Percentiles rank a stretch among this genome's conserved stretches.
phyloP scores from a whole-genome alignment of 2,329 filamentous ascomycete species.

The Penicillium janthinellum region DNA sequence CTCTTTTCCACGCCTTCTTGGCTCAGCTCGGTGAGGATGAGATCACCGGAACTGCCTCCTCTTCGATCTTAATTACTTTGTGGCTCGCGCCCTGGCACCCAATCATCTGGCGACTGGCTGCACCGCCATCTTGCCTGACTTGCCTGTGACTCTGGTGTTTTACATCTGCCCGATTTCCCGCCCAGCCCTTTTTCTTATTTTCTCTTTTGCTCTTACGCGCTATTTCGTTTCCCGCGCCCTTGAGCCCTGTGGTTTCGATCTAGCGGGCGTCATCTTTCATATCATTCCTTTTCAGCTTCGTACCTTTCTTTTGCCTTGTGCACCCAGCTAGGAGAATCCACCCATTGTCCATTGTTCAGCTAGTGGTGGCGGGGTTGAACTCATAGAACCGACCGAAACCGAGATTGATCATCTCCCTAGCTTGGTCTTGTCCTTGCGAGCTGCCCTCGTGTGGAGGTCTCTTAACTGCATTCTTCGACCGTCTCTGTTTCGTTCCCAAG shows the following conservation, averaged over 20 bases:
- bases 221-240: background rate
- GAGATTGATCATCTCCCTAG: background rate
- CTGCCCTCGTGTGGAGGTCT: background rate
- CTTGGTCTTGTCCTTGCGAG: slow-evolving; percentile 7
- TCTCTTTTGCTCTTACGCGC: background rate
- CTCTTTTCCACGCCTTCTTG: background rate
- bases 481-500: background rate
- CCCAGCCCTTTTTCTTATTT: slow-evolving; percentile 8
- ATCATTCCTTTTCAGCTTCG: slow-evolving; percentile 11
- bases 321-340: background rate
- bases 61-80: slow-evolving; percentile 16
- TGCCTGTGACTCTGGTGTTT: slow-evolving; percentile 1
- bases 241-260: background rate
- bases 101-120: slow-evolving; percentile 19
- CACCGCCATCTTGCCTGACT: slow-evolving; percentile 23
- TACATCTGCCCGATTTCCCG: slow-evolving; percentile 21
- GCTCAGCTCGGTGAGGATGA: slow-evolving; percentile 22
- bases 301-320: slow-evolving; percentile 5
- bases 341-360: slow-evolving; percentile 18
- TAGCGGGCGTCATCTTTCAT: slow-evolving; percentile 2
- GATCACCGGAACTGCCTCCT: slow-evolving; percentile 27
- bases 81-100: slow-evolving; percentile 20
- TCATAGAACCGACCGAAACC: background rate
- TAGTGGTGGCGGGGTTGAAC: slow-evolving; percentile 14
- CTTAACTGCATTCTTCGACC: slow-evolving; percentile 11